phyloP scores from a whole-genome alignment of 345 rosid species.

The Cardamine occulta region DNA sequence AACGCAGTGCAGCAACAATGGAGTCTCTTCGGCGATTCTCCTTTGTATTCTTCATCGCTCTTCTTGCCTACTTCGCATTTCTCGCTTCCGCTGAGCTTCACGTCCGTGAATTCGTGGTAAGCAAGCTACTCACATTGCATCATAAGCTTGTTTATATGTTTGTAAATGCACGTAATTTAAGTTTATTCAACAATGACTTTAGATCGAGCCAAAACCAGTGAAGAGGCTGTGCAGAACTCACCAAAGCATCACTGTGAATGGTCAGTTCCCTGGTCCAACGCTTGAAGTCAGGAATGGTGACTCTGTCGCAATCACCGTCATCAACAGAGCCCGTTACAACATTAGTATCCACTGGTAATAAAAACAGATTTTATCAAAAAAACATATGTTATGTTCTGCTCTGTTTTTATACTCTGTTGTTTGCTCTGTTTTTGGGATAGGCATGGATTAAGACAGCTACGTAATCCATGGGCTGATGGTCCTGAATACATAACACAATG shows the following conservation, averaged over 20 bases:
- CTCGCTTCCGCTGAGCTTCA: conserved; percentile 46
- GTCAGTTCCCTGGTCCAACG: conserved; percentile 84
- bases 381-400: conserved; percentile 12
- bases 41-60: conserved; percentile 16
- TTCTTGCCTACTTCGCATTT: conserved; percentile 35
- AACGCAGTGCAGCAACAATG: conserved; percentile 28
- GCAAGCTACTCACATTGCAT: conserved; percentile 19
- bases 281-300: conserved; percentile 79
- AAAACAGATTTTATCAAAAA: neutral
- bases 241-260: conserved; percentile 68
- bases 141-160: conserved; percentile 6
- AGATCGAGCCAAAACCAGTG: conserved; percentile 71
- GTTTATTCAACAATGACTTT: conserved; percentile 6
- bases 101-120: conserved; percentile 46
- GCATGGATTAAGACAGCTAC: conserved; percentile 70
- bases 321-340: conserved; percentile 71
- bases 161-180: neutral
- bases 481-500: conserved; percentile 83
- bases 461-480: conserved; percentile 96
- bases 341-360: conserved; percentile 74
- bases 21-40: conserved; percentile 32
- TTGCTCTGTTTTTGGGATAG: conserved; percentile 36
- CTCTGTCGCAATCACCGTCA: conserved; percentile 62
- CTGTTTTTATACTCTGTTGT: conserved; percentile 21
- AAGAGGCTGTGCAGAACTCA: conserved; percentile 96